Percentiles rank a stretch among this genome's conserved stretches.
These are phyloP conservation scores for Cytospora leucostoma DNA, from an alignment of 2,329 filamentous ascomycete species.

Conservation along the genomic window DNA sequence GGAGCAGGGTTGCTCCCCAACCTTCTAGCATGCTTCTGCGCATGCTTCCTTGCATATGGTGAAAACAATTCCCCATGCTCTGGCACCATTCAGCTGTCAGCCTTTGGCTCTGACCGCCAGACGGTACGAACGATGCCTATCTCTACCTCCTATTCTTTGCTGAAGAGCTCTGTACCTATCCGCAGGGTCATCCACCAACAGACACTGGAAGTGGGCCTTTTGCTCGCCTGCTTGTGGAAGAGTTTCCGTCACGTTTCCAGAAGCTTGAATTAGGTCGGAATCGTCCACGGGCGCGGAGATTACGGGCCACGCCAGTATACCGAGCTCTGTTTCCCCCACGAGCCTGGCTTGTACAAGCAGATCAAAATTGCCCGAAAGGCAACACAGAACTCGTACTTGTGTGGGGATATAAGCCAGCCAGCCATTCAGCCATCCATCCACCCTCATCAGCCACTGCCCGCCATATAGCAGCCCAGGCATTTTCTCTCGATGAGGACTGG, in stretches of 20 bases:
- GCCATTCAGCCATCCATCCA: too few relatives aligned
- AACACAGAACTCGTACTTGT: constrained; percentile 37
- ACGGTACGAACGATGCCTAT: constrained; percentile 17
- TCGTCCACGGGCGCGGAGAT: constrained; percentile 39
- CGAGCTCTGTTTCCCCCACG: constrained; percentile 41
- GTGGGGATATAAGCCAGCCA: constrained; percentile 26
- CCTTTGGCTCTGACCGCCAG: constrained; percentile 30
- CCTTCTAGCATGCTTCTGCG: constrained; percentile 15
- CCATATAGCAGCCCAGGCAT: not conserved
- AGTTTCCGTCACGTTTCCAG: constrained; percentile 44
- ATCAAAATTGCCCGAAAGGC: constrained; percentile 42
- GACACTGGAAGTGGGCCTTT: constrained; percentile 16
- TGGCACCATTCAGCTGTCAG: constrained; percentile 23
- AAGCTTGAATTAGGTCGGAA: constrained; percentile 35
- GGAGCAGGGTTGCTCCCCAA: constrained; percentile 17
- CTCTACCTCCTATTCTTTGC: constrained; percentile 32
- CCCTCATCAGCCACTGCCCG: not conserved
- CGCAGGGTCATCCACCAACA: constrained; percentile 31
- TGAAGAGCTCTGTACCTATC: constrained; percentile 41
- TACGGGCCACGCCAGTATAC: constrained; percentile 39
- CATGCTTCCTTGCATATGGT: constrained; percentile 28
- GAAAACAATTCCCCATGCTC: constrained; percentile 20
- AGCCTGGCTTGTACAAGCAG: constrained; percentile 44
- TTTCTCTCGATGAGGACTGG: not conserved
- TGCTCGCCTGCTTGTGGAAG: constrained; percentile 30